Conservation (phyloP, 2,329 filamentous ascomycete species). For the Drechslerella dactyloides region DNA sequence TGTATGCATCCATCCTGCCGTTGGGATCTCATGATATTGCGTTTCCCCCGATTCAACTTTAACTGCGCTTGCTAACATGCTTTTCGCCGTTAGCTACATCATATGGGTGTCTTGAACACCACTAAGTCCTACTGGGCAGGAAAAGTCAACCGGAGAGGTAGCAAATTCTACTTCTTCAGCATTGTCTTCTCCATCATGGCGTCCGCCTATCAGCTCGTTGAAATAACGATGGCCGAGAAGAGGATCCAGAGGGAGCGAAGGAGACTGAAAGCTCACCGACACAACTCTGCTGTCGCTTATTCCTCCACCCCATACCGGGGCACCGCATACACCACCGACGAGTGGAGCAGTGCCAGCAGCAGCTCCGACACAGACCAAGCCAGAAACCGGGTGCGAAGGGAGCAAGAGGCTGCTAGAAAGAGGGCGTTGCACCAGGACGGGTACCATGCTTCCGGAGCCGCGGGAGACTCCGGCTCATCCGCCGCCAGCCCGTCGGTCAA, state of each 20-base stretch:
- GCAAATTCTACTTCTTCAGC: conserved; percentile 47
- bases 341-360: conserved; percentile 1
- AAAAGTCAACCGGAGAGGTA: conserved; percentile 26
- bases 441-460: conserved; percentile 21
- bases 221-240: conserved; percentile 30
- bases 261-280: conserved; percentile 20
- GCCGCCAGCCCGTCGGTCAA: conserved; percentile 34
- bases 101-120: conserved; percentile 35
- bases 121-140: conserved; percentile 39
- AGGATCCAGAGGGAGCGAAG: conserved; percentile 31
- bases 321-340: conserved; percentile 5
- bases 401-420: conserved; percentile 15
- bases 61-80: not conserved
- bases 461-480: conserved; percentile 18
- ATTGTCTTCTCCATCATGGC: conserved; percentile 44
- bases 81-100: conserved; percentile 19
- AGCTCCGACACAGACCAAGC: not conserved
- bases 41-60: too few relatives aligned
- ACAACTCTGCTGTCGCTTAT: conserved; percentile 4
- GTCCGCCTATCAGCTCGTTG: conserved; percentile 42
- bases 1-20: conserved; percentile 9
- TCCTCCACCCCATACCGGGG: conserved; percentile 1
- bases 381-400: not conserved
- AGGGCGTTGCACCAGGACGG: conserved; percentile 16
- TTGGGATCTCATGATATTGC: not conserved